A percentile compares a stretch with the other conserved stretches of the same genome.
Conservation (phyloP, 2,329 filamentous ascomycete genomes). For the Cladophialophora psammophila region DNA sequence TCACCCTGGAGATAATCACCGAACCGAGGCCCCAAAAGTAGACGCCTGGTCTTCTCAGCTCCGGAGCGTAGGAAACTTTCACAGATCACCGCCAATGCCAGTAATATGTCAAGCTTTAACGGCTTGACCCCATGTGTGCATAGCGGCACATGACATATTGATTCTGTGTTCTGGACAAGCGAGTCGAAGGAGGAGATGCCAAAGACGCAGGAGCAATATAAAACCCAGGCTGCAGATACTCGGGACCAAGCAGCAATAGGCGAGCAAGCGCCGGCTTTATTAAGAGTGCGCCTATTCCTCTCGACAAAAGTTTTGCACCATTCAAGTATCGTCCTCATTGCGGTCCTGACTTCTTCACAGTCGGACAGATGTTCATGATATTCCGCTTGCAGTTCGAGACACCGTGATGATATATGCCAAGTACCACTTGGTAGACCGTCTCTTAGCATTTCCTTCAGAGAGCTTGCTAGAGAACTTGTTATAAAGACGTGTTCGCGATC, state of each 20-base stretch:
- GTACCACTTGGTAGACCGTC: conserved; percentile 4
- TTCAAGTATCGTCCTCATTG: conserved; percentile 11
- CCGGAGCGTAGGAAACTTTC: conserved; percentile 2
- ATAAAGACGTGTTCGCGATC: conserved; percentile 9
- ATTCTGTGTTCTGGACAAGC: conserved; percentile 1
- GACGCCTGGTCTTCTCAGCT: conserved; percentile 7
- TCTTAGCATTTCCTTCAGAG: conserved; percentile 10
- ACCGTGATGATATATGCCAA: neutral
- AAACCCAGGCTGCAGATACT: conserved; percentile 7
- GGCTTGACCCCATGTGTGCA: conserved; percentile 12
- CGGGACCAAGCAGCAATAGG: neutral
- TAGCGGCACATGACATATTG: conserved; percentile 6
- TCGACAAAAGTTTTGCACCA: conserved; percentile 5
- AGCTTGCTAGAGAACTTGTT: neutral
- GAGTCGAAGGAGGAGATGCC: conserved; percentile 6
- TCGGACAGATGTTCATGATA: conserved; percentile 6
- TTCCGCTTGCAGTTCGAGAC: conserved; percentile 4
- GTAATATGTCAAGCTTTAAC: neutral
- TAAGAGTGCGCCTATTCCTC: conserved; percentile 9
- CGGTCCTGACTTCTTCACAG: conserved; percentile 2
- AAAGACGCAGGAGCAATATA: conserved; percentile 11
- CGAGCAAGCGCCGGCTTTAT: neutral
- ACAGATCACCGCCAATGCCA: conserved; percentile 9
- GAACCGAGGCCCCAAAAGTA: neutral
- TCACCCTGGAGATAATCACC: conserved; percentile 7